Base-by-base conservation (phyloP, 2,329 filamentous ascomycete species). In the Knufia fluminis region DNA sequence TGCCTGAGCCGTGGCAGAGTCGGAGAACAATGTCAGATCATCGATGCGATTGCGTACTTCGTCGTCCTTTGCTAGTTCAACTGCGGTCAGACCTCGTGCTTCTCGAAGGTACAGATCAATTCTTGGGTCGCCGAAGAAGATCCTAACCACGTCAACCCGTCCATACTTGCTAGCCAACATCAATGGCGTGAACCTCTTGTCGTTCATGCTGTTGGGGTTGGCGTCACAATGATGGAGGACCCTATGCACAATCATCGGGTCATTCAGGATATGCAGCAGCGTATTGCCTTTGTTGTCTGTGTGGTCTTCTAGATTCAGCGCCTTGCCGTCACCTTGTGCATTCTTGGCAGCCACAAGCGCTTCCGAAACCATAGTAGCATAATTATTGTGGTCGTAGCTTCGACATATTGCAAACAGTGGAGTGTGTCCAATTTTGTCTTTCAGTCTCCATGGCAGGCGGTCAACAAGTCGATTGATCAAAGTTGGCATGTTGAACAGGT, bases 91-190 rank as follows among this genome's bases (percentile, higher is more conserved):
- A 0, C 92, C 92, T 52, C 92, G 80, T 14, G 86, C 69, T 64
- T 98, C 94, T 64, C 85, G 86, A 24, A 90, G 80, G 36, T 84
- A 81, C 12, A 91, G 70, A 62, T 98, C 92, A 3, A 96, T 88
- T 58, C 94, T 76, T 20, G 87, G 79, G 63, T 98, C 92, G 36
- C 83, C 78, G 65, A 94, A 97, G 4, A 98, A 75, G 8, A 83
- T 82, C 51, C 90, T 78, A 16, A 98, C 91, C 74, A 95, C 87
- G 60, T 97, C 92, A 48, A 94, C 85, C 54, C 92, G 80, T 28
- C 92, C 92, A 62, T 97, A 98, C 66, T 98, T 98, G 76, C 91
- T 97, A 6, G 91, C 91, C 54, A 98, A 85, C 92, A 98, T 98
- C 50, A 98, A 73, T 1, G 92, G 83, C 0, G 94, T 98, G 62